Evolutionary conservation across 225 moss, liverwort and hornwort genomes (phyloP).

Genomic region (Lunularia cruciata): DNA sequence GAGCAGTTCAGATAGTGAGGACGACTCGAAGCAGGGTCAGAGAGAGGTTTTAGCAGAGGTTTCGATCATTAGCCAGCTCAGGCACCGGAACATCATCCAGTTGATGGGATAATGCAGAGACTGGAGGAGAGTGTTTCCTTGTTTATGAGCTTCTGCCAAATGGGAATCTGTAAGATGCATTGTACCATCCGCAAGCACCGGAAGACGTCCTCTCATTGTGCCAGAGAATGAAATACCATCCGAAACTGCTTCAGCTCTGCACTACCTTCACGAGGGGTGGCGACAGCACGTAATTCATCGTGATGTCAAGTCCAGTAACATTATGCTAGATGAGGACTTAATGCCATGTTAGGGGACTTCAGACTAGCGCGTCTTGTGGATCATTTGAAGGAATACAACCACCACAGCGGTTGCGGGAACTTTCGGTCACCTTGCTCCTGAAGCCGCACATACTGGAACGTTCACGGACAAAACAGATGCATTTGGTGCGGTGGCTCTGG

Average conservation of each 20-base stretch:
- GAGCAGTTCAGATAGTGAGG: slow-evolving; percentile 52
- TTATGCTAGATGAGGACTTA: slow-evolving; percentile 60
- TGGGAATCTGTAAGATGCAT: slow-evolving; percentile 39
- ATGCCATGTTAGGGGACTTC: slow-evolving; percentile 59
- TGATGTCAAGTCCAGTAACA: slow-evolving; percentile 61
- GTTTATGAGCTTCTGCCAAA: slow-evolving; percentile 62
- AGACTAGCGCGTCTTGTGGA: slow-evolving; percentile 53
- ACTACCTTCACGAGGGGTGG: slow-evolving; percentile 54
- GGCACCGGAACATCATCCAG: slow-evolving; percentile 68
- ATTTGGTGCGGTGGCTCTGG: slow-evolving; percentile 17
- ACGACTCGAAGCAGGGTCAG: slow-evolving; percentile 36
- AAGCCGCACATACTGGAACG: slow-evolving; percentile 31
- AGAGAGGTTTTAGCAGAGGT: slow-evolving; percentile 64
- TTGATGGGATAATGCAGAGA: slow-evolving; percentile 58
- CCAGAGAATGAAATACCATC: slow-evolving; percentile 30
- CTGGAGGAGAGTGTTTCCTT: slow-evolving; percentile 41
- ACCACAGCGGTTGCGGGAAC: slow-evolving; percentile 57
- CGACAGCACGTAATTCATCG: slow-evolving; percentile 65
- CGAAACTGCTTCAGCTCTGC: slow-evolving; percentile 45
- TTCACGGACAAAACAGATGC: slow-evolving; percentile 46
- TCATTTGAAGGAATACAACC: slow-evolving; percentile 40
- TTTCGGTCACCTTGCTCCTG: slow-evolving; percentile 48
- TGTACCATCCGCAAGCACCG: slow-evolving; percentile 3
- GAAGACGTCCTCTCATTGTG: slow-evolving; percentile 15
- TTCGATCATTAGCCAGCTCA: slow-evolving; percentile 58